A percentile compares a stretch with the other conserved stretches of the same genome.
These are phyloP conservation scores for Plectosphaerella sp. DNA, from an alignment of 2,329 filamentous ascomycete species.

Conservation along the genomic window DNA sequence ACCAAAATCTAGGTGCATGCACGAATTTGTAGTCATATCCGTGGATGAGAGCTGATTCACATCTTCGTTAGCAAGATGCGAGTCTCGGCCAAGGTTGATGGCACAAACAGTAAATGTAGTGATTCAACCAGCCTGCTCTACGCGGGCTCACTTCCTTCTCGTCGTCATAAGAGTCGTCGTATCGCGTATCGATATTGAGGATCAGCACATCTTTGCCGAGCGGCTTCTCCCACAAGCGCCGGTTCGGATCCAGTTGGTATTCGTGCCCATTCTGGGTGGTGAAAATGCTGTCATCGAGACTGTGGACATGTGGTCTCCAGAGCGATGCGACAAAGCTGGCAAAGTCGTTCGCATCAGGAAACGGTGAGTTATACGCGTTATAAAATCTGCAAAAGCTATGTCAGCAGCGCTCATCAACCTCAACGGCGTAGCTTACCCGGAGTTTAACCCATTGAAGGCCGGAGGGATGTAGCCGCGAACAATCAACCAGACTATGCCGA, in stretches of 20 bases:
- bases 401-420: no score
- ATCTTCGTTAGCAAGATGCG: not conserved
- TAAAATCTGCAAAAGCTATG: no score
- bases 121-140: conserved; percentile 25
- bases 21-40: conserved; percentile 45
- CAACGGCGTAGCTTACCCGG: no score
- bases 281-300: not conserved
- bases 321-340: not conserved
- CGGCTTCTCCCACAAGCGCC: conserved; percentile 2
- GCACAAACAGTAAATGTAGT: conserved; percentile 28
- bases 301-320: not conserved
- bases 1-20: conserved; percentile 29
- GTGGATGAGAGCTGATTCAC: conserved; percentile 33
- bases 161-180: conserved; percentile 2
- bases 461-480: no score
- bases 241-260: not conserved
- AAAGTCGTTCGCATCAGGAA: not conserved
- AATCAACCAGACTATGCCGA: no score
- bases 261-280: not conserved
- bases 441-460: no score
- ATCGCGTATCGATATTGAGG: conserved; percentile 7
- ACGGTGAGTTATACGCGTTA: not conserved
- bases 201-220: conserved; percentile 6
- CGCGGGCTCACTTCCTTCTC: conserved; percentile 1
- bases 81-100: no score